These are phyloP conservation scores for Hyaloscypha variabilis DNA, from an alignment of 495 filamentous ascomycete genomes.

Conservation along the genomic window DNA sequence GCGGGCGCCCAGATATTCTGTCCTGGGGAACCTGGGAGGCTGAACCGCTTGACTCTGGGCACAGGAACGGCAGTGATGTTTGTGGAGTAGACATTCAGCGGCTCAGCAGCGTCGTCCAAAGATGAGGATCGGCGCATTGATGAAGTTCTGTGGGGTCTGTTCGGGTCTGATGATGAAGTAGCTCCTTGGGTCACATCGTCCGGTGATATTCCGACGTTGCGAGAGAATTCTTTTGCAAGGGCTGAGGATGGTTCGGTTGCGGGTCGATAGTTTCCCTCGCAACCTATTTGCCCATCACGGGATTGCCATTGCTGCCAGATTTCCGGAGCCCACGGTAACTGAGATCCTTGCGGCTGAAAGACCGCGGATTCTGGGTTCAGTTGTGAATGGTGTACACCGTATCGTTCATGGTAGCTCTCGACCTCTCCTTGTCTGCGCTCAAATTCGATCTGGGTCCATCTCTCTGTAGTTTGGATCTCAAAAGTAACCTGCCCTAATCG, in stretches of 20 bases:
- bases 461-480: constrained; percentile 43
- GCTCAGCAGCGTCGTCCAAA: background rate
- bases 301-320: background rate
- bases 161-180: background rate
- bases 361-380: constrained; percentile 3
- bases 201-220: background rate
- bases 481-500: constrained; percentile 46
- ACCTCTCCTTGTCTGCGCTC: constrained; percentile 20
- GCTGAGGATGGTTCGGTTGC: background rate
- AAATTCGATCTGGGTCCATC: constrained; percentile 36
- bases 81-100: background rate
- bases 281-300: background rate
- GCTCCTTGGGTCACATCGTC: background rate
- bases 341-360: constrained; percentile 3
- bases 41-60: constrained; percentile 7
- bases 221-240: background rate
- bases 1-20: constrained; percentile 5
- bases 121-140: background rate
- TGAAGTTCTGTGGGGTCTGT: background rate
- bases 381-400: background rate
- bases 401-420: background rate
- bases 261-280: background rate
- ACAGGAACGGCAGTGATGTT: background rate
- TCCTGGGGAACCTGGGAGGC: constrained; percentile 5
- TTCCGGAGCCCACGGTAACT: background rate